Conservation (phyloP, 2,329 filamentous ascomycete genomes). For the Myriosclerotinia duriaeana region DNA sequence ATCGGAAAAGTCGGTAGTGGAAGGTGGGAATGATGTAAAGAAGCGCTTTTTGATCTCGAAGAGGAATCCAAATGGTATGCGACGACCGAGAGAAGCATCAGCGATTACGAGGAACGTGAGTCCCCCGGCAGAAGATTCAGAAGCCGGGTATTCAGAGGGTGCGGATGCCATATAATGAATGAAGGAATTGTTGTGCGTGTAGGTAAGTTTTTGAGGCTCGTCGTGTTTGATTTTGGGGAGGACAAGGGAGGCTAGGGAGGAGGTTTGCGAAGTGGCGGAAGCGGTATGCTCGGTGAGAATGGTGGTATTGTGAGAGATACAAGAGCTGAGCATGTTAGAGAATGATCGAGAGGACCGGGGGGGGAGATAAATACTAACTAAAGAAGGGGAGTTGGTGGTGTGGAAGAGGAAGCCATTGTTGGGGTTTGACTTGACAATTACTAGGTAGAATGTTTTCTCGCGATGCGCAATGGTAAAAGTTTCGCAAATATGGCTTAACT, state of each 20-base stretch:
- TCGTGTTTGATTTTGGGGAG: constrained; percentile 90
- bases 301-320: constrained; percentile 89
- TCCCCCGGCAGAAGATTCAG: constrained; percentile 66
- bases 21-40: constrained; percentile 65
- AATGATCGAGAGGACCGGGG: constrained; percentile 1
- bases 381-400: constrained; percentile 65
- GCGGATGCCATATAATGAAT: constrained; percentile 94
- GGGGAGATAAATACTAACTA: constrained; percentile 55
- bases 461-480: neutral
- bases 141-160: constrained; percentile 60
- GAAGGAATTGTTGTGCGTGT: constrained; percentile 86
- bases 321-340: constrained; percentile 59
- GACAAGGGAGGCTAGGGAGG: constrained; percentile 86
- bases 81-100: constrained; percentile 75
- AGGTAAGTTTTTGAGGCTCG: constrained; percentile 82
- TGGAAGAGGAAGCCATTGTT: constrained; percentile 70
- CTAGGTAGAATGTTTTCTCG: neutral
- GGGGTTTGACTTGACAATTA: neutral
- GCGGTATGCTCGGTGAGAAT: constrained; percentile 92
- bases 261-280: constrained; percentile 77
- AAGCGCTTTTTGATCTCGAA: constrained; percentile 89
- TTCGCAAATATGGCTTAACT: neutral
- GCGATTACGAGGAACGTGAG: constrained; percentile 92
- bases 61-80: constrained; percentile 90
- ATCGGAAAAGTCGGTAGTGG: constrained; percentile 67